Evolutionary conservation across 495 filamentous ascomycete species (phyloP), one percentile per base, ranked within the genome.

Genomic region (Neurospora hispaniola): DNA sequence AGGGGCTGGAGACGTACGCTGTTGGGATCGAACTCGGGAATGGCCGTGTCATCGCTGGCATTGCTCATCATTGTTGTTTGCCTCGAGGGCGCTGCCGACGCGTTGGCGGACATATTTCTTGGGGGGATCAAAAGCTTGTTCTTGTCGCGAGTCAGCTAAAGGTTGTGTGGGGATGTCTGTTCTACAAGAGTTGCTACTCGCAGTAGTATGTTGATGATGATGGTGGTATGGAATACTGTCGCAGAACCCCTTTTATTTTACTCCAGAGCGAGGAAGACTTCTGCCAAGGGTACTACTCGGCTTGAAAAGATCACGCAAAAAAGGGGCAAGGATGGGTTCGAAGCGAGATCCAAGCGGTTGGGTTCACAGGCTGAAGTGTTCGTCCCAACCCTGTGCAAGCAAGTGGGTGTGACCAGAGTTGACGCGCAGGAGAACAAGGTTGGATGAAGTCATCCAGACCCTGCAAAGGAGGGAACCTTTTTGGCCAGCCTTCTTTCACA

Each of bases 1-100:
- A 59, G 8, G 41, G 66, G 31, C 12, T 35, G 23, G 43, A 62
- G 59, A 84, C 87, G 78, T 77, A 94, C 91, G 83, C 91, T 89
- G 80, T 86, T 93, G 78, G 92, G 92, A 79, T 96, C 93, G 59
- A 89, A 88, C n/a, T 90, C 87, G 1, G 92, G 90, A 70, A 96
- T 86, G 11, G 91, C 92, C 74, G 35, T 4, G 27, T 86, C 84
- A 20, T 86, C 86, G 80, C 84, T 86, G 73, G 86, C 72, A 73
- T 80, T 80, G 75, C 87, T 88, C 73, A 77, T 76, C 69, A 85
- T 79, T 16, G 89, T 89, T 18, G 77, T 82, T 72, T 90, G 86
- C 73, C 90, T 85, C 71, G 87, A 78, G 40, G 90, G 88, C 79
- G 89, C 82, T 41, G 70, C 39, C 70, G 48, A 31, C 70, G 71